These are phyloP conservation scores for Epicoccum sorghinum DNA, from an alignment of 2,329 filamentous ascomycete genomes.

Conservation along the genomic window DNA sequence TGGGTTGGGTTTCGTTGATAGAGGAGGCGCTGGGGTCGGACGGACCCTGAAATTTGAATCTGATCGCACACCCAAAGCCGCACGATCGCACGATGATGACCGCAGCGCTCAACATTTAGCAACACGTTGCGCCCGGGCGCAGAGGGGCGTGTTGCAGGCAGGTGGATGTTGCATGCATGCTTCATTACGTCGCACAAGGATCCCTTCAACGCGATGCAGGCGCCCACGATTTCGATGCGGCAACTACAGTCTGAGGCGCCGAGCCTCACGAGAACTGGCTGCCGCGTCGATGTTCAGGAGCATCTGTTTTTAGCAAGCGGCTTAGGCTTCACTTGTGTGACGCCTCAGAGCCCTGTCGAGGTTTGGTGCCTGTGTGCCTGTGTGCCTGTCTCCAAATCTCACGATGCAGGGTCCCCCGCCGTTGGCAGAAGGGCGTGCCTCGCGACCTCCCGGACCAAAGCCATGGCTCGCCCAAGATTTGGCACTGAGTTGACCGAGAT, in stretches of 20 bases:
- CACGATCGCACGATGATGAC: background rate
- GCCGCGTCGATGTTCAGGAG: conserved; percentile 20
- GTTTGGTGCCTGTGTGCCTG: conserved; percentile 39
- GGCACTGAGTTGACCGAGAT: conserved; percentile 3
- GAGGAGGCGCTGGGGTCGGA: background rate
- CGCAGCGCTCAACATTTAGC: background rate
- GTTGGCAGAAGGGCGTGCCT: conserved; percentile 2
- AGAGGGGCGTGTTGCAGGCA: conserved; percentile 5
- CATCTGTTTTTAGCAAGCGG: conserved; percentile 22
- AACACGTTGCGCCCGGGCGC: background rate
- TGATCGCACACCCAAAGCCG: conserved; percentile 2
- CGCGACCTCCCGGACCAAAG: background rate
- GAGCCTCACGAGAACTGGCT: conserved; percentile 21
- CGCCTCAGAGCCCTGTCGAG: conserved; percentile 9
- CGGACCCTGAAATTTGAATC: background rate
- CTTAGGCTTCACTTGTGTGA: conserved; percentile 26
- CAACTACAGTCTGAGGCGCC: conserved; percentile 19
- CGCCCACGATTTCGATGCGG: conserved; percentile 17
- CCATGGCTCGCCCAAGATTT: conserved; percentile 2
- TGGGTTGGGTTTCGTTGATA: conserved; percentile 1
- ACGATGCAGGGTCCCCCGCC: conserved; percentile 34
- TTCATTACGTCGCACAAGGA: conserved; percentile 9
- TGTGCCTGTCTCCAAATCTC: conserved; percentile 26
- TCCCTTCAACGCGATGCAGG: conserved; percentile 7
- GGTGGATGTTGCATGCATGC: conserved; percentile 16